phyloP scores from a whole-genome alignment of 345 rosid genomes.

The Linum tenue region DNA sequence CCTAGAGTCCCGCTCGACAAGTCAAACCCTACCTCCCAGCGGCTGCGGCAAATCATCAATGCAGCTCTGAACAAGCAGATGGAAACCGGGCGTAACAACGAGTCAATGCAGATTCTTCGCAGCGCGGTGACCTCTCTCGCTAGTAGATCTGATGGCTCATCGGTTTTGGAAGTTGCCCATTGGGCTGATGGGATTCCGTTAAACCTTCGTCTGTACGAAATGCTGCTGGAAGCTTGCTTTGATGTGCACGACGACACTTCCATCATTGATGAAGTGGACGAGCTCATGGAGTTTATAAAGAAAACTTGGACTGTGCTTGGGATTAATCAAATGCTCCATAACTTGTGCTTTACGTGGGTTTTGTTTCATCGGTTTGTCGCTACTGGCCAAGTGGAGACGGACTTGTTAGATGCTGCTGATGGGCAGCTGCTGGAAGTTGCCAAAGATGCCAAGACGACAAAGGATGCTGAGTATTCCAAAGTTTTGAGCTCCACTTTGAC shows the following conservation, averaged over 20 bases:
- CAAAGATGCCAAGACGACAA: constrained; percentile 81
- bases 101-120: constrained; percentile 89
- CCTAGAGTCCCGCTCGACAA: constrained; percentile 78
- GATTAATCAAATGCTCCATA: constrained; percentile 74
- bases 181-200: constrained; percentile 98
- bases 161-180: constrained; percentile 55
- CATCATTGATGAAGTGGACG: constrained; percentile 80
- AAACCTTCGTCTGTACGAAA: constrained; percentile 74
- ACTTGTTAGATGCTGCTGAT: constrained; percentile 70
- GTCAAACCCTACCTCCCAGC: constrained; percentile 49
- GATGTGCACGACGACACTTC: constrained; percentile 61
- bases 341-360: constrained; percentile 88
- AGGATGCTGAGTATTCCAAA: constrained; percentile 78
- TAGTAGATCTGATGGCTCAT: constrained; percentile 75
- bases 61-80: constrained; percentile 64
- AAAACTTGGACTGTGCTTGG: constrained; percentile 94
- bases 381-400: constrained; percentile 70
- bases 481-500: constrained; percentile 75
- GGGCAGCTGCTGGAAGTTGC: constrained; percentile 78
- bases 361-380: constrained; percentile 74
- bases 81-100: constrained; percentile 89
- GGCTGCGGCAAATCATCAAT: constrained; percentile 62
- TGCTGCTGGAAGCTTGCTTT: constrained; percentile 81
- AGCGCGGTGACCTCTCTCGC: constrained; percentile 77
- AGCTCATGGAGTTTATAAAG: constrained; percentile 92